Percentiles rank a stretch among this genome's conserved stretches.
Conservation (phyloP, 768 basidiomycete genomes). For the Xanthoconium stramineum region DNA sequence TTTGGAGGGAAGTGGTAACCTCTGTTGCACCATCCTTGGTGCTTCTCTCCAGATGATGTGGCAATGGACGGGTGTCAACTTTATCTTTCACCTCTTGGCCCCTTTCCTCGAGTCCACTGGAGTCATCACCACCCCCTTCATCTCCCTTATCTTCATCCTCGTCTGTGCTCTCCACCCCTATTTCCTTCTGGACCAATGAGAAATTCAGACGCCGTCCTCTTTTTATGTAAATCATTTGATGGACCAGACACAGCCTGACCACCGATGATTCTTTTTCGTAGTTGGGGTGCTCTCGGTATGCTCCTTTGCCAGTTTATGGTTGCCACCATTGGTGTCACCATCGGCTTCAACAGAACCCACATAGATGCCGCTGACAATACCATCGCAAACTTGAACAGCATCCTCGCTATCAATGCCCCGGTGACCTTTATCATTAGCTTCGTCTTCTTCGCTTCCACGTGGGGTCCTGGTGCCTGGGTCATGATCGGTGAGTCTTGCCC, state of each 20-base stretch:
- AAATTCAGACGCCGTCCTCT: constrained; percentile 78
- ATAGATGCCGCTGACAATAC: constrained; percentile 7
- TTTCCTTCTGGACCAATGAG: constrained; percentile 81
- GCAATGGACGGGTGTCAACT: constrained; percentile 82
- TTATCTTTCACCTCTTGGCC: constrained; percentile 70
- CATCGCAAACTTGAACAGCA: constrained; percentile 36
- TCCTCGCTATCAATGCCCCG: constrained; percentile 60
- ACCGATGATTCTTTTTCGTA: constrained; percentile 10
- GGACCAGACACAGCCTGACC: background rate
- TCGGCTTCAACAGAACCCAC: constrained; percentile 32
- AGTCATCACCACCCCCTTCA: constrained; percentile 46
- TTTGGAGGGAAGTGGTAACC: constrained; percentile 48
- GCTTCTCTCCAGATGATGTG: constrained; percentile 78
- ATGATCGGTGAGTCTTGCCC: constrained; percentile 26
- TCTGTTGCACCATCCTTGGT: constrained; percentile 77
- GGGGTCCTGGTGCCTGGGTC: constrained; percentile 67
- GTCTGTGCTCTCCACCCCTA: constrained; percentile 74
- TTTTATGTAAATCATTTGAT: constrained; percentile 14
- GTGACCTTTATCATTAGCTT: constrained; percentile 53
- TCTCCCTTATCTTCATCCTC: constrained; percentile 63
- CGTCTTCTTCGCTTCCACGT: constrained; percentile 47
- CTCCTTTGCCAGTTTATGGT: constrained; percentile 81
- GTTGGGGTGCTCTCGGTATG: constrained; percentile 77
- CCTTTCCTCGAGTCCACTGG: constrained; percentile 62
- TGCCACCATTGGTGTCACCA: constrained; percentile 58